Percentiles rank a stretch among this genome's conserved stretches.
These are phyloP conservation scores for Jackrogersella multiformis DNA, from an alignment of 495 filamentous ascomycete species.

Conservation along the genomic window DNA sequence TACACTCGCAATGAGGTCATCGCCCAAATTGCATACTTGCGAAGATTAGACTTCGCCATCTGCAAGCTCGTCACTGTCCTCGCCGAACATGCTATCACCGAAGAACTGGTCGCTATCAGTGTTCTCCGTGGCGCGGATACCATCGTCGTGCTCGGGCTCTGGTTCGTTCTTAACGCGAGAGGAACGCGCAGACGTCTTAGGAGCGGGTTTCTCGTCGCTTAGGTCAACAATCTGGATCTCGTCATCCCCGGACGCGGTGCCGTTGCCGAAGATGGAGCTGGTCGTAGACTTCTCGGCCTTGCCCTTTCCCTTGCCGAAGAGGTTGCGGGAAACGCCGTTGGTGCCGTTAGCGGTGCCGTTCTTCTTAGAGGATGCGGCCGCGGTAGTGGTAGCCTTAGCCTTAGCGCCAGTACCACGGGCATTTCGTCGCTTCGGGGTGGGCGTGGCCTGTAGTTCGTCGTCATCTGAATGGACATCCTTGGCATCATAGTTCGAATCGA, in stretches of 20 bases:
- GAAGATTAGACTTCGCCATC: conserved; percentile 34
- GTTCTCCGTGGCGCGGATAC: neutral
- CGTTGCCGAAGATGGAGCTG: conserved; percentile 30
- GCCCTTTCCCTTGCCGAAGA: neutral
- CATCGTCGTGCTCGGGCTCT: neutral
- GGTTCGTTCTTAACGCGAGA: conserved; percentile 20
- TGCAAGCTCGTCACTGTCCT: neutral
- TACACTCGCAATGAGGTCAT: neutral
- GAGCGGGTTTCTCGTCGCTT: neutral
- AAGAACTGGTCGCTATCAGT: neutral
- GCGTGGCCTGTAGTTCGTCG: conserved; percentile 36
- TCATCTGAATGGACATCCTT: conserved; percentile 45
- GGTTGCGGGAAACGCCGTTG: neutral
- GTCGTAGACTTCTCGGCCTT: neutral
- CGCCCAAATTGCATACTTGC: neutral
- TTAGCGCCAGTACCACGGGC: conserved; percentile 19
- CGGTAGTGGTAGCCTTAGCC: neutral
- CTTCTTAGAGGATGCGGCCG: neutral
- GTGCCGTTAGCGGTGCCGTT: neutral
- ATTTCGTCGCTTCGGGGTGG: conserved; percentile 30
- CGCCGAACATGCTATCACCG: neutral
- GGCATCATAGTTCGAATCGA: conserved; percentile 27
- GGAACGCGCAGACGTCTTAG: neutral
- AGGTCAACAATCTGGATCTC: too few relatives aligned
- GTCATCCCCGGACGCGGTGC: neutral